Conservation (phyloP, 1,284 basidiomycete genomes). For the Erythrobasidium hasegawianum region DNA sequence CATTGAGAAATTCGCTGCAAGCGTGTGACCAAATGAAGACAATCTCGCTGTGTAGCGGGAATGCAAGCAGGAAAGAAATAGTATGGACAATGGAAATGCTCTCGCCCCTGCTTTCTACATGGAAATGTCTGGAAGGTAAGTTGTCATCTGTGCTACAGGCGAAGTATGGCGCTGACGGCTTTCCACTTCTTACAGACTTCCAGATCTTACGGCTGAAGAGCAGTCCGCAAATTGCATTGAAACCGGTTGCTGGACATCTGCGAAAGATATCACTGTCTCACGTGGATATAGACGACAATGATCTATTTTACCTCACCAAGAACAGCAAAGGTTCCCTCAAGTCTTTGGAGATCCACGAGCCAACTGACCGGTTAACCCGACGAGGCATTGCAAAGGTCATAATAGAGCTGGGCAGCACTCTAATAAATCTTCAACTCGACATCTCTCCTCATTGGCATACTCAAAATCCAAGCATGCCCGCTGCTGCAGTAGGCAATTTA, state of each 20-base stretch:
- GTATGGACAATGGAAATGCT: slow-evolving; percentile 32
- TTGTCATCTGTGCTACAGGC: slow-evolving; percentile 22
- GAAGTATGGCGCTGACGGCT: not conserved
- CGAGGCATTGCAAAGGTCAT: slow-evolving; percentile 7
- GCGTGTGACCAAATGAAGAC: slow-evolving; percentile 28
- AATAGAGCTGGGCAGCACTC: slow-evolving; percentile 8
- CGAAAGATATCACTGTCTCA: slow-evolving; percentile 12
- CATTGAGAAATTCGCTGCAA: slow-evolving; percentile 23
- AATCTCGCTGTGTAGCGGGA: slow-evolving; percentile 34
- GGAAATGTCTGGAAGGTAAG: slow-evolving; percentile 1
- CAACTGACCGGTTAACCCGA: slow-evolving; percentile 12
- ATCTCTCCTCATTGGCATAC: slow-evolving; percentile 19
- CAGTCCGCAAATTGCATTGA: slow-evolving; percentile 7
- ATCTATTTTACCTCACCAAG: slow-evolving; percentile 18
- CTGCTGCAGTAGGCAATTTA: slow-evolving; percentile 4
- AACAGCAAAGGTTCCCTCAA: not conserved
- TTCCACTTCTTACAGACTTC: not conserved
- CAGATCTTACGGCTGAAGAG: slow-evolving; percentile 27
- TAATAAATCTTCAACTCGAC: slow-evolving; percentile 21
- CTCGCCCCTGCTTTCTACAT: slow-evolving; percentile 4
- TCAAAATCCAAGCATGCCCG: not conserved
- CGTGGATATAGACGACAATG: slow-evolving; percentile 14
- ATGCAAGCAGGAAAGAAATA: slow-evolving; percentile 29
- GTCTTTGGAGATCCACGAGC: slow-evolving; percentile 15
- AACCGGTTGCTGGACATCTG: slow-evolving; percentile 17